Evolutionary conservation across 495 filamentous ascomycete species (phyloP), one percentile per base, ranked within the genome.

Genomic region (Lindgomyces ingoldianus): DNA sequence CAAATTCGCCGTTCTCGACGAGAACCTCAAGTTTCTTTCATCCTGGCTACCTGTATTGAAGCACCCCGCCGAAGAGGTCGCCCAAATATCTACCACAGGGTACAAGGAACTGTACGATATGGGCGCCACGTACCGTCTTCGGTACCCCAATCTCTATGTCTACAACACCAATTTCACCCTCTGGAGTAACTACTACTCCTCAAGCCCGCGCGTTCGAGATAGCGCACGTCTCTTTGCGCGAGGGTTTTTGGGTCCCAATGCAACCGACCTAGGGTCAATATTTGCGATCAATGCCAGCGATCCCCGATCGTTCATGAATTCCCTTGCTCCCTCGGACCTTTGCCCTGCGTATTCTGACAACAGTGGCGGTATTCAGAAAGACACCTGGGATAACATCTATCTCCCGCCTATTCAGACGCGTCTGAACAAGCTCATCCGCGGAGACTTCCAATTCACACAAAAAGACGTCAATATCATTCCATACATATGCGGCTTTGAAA

Each of bases 401-500:
- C 75, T 81, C 0, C 83, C 84, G 0, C 76, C 78, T 6, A 77
- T 82, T 39, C 74, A 77, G 16, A 69, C 76, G 30, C 79, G 83
- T 1, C 68, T 87, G 30, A 81, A 84, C 56, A 62, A 58, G 2
- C 47, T 81, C 48, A 71, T 86, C 44, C 59, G 68, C 14, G 82
- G 83, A 1, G 76, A 80, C 53, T 73, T 85, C 18, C 78, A 77
- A 21, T 77, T 86, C 59, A 76, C 72, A 3, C 73, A 79, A 55
- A 70, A 70, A 19, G 82, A 86, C 58, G 75, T 85, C 19, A 72
- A 67, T 21, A 75, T 80, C 53, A 82, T 87, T 65, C 83, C 84
- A 0, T 85, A 85, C 53, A 72, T 87, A 4, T 87, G 84, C 66
- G 84, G 80, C 9, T 86, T 84, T 52, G 84, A 87, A 64, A 80